Evolutionary conservation across 495 filamentous ascomycete genomes (phyloP).

Genomic region (Ascodesmis nigricans): DNA sequence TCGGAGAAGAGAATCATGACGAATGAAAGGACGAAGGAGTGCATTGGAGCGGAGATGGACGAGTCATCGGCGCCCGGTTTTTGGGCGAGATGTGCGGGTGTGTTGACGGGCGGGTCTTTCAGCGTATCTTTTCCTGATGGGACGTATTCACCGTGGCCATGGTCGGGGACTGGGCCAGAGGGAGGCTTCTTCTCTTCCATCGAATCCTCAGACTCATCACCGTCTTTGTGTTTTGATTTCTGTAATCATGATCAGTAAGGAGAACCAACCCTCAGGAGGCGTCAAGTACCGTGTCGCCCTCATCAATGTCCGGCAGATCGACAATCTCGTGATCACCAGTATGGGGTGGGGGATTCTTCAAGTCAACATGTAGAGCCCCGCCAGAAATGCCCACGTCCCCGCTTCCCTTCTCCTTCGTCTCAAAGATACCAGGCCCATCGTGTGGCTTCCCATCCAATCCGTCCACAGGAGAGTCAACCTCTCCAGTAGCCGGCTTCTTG

Average conservation of each 20-base stretch:
- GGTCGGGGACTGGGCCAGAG: constrained; percentile 11
- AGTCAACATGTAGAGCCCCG: constrained; percentile 38
- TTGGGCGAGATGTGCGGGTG: constrained; percentile 19
- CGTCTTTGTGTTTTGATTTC: constrained; percentile 7
- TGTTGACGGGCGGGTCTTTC: constrained; percentile 29
- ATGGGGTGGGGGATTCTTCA: constrained; percentile 28
- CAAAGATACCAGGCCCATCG: constrained; percentile 42
- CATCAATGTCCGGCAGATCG: constrained; percentile 11
- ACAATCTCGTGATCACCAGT: constrained; percentile 22
- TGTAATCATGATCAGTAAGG: constrained; percentile 2
- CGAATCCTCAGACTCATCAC: constrained; percentile 17
- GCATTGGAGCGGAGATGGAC: constrained; percentile 55
- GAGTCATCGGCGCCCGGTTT: constrained; percentile 28
- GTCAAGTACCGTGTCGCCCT: too few relatives aligned
- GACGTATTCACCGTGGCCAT: constrained; percentile 18
- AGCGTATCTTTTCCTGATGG: constrained; percentile 20
- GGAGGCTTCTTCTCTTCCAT: constrained; percentile 16
- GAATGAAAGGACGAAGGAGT: constrained; percentile 78
- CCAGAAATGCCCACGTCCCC: constrained; percentile 19
- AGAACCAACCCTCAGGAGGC: background rate
- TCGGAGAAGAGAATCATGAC: constrained; percentile 97
- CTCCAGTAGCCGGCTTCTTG: constrained; percentile 33
- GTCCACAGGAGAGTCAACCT: constrained; percentile 83
- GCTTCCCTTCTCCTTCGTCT: constrained; percentile 19
- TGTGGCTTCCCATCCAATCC: constrained; percentile 93